Conservation (phyloP, 1,139 yeast species). For the Candida sp. region DNA sequence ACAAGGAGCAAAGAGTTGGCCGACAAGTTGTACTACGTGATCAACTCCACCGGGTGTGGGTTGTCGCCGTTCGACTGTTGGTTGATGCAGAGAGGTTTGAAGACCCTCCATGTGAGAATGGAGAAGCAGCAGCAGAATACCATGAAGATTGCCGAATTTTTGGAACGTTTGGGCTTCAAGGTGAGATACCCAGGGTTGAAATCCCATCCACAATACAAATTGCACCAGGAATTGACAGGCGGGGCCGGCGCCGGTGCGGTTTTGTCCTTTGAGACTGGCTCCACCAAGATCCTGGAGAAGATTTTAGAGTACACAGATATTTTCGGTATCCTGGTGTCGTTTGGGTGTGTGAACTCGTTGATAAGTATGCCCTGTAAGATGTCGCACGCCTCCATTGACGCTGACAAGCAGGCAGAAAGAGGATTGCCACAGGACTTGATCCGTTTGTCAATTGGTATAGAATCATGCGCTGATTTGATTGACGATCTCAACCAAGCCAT, state of each 20-base stretch:
- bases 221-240: conserved; percentile 72
- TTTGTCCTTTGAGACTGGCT: conserved; percentile 86
- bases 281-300: conserved; percentile 64
- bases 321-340: conserved; percentile 91
- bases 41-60: conserved; percentile 92
- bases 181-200: conserved; percentile 88
- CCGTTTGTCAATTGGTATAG: conserved; percentile 89
- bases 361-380: conserved; percentile 93
- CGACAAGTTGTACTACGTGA: conserved; percentile 62
- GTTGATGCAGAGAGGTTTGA: conserved; percentile 85
- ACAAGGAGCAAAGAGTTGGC: not conserved
- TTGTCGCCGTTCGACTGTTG: conserved; percentile 91
- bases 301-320: conserved; percentile 78
- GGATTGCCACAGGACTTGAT: conserved; percentile 92
- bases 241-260: conserved; percentile 77
- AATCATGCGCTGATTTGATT: conserved; percentile 66
- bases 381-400: conserved; percentile 97
- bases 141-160: conserved; percentile 71
- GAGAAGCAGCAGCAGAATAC: conserved; percentile 90
- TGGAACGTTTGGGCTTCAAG: conserved; percentile 61
- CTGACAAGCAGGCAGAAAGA: conserved; percentile 83
- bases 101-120: conserved; percentile 82
- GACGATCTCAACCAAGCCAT: conserved; percentile 42
- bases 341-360: conserved; percentile 92
- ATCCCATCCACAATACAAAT: conserved; percentile 79